Base-by-base conservation (phyloP, 108 stramenopile species). In the Mediolabrus comicus region DNA sequence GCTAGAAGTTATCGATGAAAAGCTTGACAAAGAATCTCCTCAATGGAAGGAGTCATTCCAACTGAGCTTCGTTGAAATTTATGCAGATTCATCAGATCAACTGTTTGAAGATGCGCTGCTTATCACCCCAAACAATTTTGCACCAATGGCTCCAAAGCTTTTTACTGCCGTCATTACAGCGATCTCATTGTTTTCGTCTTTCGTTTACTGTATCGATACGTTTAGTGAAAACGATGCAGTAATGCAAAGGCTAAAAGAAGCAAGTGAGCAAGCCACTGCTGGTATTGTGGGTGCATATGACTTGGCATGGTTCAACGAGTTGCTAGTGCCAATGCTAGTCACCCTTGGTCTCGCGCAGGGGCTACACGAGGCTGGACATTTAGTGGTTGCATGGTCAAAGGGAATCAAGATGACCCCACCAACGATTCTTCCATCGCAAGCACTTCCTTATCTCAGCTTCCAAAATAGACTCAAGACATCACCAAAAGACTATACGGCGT, bases 401-500 rank as follows among this genome's bases (percentile, higher is more conserved):
- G 67, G 73, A 72, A 69, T 79, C 13, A 82, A 76, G 56, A 19
- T 71, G 51, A 65, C 74, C 30, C 24, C 60, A 29, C 87, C 87
- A 32, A 60, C 87, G 59, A 53, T 88, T 63, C 55, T 80, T 38
- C 69, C 80, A 72, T 62, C 77, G 27, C 41, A 62, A 35, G 69
- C 62, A 5, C 77, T 89, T 22, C 86, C 86, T 1, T 73, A 81
- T 54, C 43, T 84, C 25, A 86, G 86, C 26, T 64, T 81, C 26
- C 84, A 84, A 13, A 87, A 82, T 43, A 65, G 81, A 7, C 55
- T 89, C 30, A 86, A 79, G 38, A 74, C 84, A 12, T 85, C 87
- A 3, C 87, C 87, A 3, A 75, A 84, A 31, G 83, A 82, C 59
- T 75, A 75, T 28, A 77, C 64, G 28, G 71, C 73, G 39, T 58